These are phyloP conservation scores for Rhizopus stolonifer DNA, from an alignment of 371 early-diverging fungal species.

Conservation along the genomic window DNA sequence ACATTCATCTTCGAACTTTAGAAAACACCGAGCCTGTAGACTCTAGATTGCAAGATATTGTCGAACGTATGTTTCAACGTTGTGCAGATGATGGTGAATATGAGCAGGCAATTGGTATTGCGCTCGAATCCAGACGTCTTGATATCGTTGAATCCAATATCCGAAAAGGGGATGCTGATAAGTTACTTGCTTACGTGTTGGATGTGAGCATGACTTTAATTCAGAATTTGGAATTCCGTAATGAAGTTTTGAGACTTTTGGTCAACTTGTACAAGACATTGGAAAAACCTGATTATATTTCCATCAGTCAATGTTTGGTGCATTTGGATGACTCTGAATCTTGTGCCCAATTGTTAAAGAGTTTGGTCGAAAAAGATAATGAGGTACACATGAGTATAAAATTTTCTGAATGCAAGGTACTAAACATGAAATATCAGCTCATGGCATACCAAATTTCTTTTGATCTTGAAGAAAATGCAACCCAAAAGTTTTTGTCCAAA, in stretches of 20 bases:
- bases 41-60: conserved; percentile 78
- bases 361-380: conserved; percentile 55
- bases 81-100: conserved; percentile 87
- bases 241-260: conserved; percentile 80
- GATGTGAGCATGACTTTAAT: conserved; percentile 80
- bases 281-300: conserved; percentile 84
- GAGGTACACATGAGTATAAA: conserved; percentile 51
- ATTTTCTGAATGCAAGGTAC: background rate
- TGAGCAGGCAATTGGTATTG: conserved; percentile 93
- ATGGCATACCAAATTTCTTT: conserved; percentile 97
- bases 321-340: conserved; percentile 78
- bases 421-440: conserved; percentile 42
- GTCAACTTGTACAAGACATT: conserved; percentile 80
- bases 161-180: conserved; percentile 63
- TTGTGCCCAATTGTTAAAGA: conserved; percentile 72
- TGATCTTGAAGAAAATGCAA: conserved; percentile 92
- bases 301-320: conserved; percentile 89
- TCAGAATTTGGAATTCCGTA: conserved; percentile 79
- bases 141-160: conserved; percentile 87
- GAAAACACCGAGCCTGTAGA: conserved; percentile 63
- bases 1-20: conserved; percentile 74
- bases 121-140: conserved; percentile 87
- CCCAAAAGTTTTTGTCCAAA: conserved; percentile 87
- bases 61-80: conserved; percentile 91
- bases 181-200: conserved; percentile 81